Evolutionary conservation across 164 flowering plant species (phyloP).

Genomic region (Amborella trichopoda): DNA sequence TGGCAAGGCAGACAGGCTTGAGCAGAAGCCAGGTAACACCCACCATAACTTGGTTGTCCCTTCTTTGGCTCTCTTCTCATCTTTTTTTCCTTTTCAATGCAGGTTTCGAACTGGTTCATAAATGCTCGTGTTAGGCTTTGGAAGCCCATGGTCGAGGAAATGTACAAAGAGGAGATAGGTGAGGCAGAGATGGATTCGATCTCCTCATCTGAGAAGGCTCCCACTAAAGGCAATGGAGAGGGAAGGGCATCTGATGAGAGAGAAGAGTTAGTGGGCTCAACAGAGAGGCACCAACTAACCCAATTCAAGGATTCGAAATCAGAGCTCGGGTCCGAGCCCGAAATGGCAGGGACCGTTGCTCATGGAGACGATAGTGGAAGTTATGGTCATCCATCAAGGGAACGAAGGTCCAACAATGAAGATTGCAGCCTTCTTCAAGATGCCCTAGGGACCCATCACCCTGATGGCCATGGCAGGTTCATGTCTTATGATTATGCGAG

Average conservation of each 20-base stretch:
- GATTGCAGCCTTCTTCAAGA: conserved; percentile 33
- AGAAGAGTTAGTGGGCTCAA: conserved; percentile 38
- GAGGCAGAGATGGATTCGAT: conserved; percentile 66
- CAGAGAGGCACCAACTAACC: conserved; percentile 24
- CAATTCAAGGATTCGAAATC: conserved; percentile 28
- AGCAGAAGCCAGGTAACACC: conserved; percentile 81
- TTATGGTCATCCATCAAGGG: conserved; percentile 21
- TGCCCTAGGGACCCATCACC: conserved; percentile 21
- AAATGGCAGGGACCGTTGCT: conserved; percentile 23
- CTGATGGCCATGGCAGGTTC: conserved; percentile 32
- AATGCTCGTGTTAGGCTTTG: conserved; percentile 94
- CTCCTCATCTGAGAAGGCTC: conserved; percentile 52
- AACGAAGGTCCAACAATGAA: conserved; percentile 20
- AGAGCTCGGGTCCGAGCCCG: conserved; percentile 24
- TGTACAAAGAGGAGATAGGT: conserved; percentile 89
- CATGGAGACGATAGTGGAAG: conserved; percentile 20
- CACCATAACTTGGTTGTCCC: background rate
- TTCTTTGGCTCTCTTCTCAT: background rate
- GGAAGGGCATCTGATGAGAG: conserved; percentile 25
- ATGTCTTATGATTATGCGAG: conserved; percentile 56
- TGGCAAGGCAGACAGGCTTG: conserved; percentile 91
- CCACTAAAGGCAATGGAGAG: conserved; percentile 22
- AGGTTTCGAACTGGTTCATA: conserved; percentile 99
- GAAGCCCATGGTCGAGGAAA: conserved; percentile 99
- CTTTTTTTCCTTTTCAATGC: conserved; percentile 6